These are phyloP conservation scores for Venturia effusa DNA, from an alignment of 2,329 filamentous ascomycete genomes.

Conservation along the genomic window DNA sequence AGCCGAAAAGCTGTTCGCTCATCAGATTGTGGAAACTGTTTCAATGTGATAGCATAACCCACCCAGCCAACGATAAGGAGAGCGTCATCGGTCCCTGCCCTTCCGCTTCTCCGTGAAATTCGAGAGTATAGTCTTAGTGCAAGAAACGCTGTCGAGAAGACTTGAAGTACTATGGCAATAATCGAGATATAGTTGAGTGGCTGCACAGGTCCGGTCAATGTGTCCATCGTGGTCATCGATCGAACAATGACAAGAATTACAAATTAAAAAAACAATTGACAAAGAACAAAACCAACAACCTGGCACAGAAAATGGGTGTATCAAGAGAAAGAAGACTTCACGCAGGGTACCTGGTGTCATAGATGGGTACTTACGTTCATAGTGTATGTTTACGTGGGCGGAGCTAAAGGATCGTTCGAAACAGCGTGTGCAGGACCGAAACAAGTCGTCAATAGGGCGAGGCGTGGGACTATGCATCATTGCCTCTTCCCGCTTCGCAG, in stretches of 20 bases:
- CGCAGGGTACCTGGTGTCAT: neutral
- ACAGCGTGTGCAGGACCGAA: neutral
- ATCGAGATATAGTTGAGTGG: neutral
- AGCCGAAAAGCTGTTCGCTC: neutral
- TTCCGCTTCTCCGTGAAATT: neutral
- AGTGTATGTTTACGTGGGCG: neutral
- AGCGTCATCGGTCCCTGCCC: slow-evolving; percentile 1
- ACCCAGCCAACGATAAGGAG: slow-evolving; percentile 8
- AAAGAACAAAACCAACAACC: neutral
- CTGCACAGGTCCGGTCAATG: neutral
- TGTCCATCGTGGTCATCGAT: neutral
- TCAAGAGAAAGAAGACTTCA: neutral
- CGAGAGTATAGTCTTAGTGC: neutral
- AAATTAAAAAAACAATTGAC: neutral
- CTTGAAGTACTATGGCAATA: slow-evolving; percentile 1
- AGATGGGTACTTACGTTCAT: neutral
- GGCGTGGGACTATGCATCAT: neutral
- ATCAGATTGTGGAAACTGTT: neutral
- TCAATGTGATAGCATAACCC: neutral
- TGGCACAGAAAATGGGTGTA: neutral
- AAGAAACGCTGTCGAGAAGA: neutral
- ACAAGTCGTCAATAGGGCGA: neutral
- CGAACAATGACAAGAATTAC: neutral
- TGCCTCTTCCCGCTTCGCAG: neutral
- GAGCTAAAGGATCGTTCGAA: slow-evolving; percentile 5